Evolutionary conservation across 805 yeast genomes (phyloP), one percentile per base, ranked within the genome.

Genomic region (Schizosaccharomyces osmophilus): DNA sequence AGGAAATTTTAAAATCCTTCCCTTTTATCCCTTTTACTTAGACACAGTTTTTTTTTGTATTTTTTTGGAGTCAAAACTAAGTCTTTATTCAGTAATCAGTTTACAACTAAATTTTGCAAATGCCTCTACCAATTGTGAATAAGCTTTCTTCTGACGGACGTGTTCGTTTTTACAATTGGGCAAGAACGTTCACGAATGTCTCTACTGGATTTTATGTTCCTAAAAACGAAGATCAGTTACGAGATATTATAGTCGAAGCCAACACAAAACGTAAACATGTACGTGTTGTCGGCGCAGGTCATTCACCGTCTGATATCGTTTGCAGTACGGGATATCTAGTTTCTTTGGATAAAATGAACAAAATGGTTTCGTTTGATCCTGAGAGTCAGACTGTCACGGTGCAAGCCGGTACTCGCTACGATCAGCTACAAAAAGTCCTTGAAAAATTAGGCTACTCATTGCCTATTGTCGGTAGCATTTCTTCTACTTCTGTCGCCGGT

Each of bases 401-500:
- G n/a, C 95, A 90, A 71, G 95, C 96, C 0, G 98, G 98, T 36
- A 77, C 86, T 62, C 76, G 96, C 64, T 73, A 90, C 13, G 82
- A 75, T 68, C 84, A 86, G 69, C 73, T 90, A 68, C 87, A 85
- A 70, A 81, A 81, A 11, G 75, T 76, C 63, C 75, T 90, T 64
- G 83, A 80, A 31, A 64, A 74, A 13, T 77, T 79, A 64, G 83
- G 84, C 0, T 78, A 87, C 63, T 94, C 95, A 4, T 75, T 90
- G 63, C 97, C 90, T 71, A 90, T 85, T 68, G 74, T 93, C 67
- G 97, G 97, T 0, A 88, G 97, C 0, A 90, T 90, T 61, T 82
- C 93, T 51, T 96, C 87, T 64, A 97, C 90, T 70, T 85, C 95
- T 17, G 76, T 88, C 31, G 97, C 95, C 2, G 98, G 98, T n/a